Conservation (phyloP, 23 red algal species). For the Gracilaria caudata region DNA sequence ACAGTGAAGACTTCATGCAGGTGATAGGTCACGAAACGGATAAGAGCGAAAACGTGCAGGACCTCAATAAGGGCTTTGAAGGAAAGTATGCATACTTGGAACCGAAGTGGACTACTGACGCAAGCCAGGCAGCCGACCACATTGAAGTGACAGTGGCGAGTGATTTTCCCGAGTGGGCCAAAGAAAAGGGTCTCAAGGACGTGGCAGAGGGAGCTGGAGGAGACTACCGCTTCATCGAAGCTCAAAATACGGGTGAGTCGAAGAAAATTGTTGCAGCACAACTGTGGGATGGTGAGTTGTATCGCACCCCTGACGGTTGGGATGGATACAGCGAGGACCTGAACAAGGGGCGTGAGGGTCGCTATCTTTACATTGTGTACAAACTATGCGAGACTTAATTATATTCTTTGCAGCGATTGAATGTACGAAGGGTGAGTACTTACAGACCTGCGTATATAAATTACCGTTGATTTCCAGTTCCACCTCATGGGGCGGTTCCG, state of each 20-base stretch:
- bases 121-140: not conserved
- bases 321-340: not conserved
- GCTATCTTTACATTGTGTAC: slow-evolving; percentile 18
- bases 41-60: not conserved
- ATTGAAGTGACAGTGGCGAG: not conserved
- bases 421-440: too few species aligned
- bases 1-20: slow-evolving; percentile 3
- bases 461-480: too few species aligned
- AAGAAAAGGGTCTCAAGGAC: slow-evolving; percentile 4
- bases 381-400: not conserved
- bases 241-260: not conserved
- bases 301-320: slow-evolving; percentile 14
- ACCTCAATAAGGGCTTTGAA: slow-evolving; percentile 15
- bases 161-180: slow-evolving; percentile 6
- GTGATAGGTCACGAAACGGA: not conserved
- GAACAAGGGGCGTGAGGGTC: slow-evolving; percentile 20
- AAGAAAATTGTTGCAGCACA: not conserved
- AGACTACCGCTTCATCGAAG: slow-evolving; percentile 32
- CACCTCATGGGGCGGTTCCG: too few species aligned
- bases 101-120: not conserved
- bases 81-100: slow-evolving; percentile 9
- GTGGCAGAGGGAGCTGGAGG: slow-evolving; percentile 5
- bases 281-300: not conserved
- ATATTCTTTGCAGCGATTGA: too few species aligned
- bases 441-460: too few species aligned